phyloP scores from a whole-genome alignment of 495 filamentous ascomycete genomes.

The Durotheca rogersii region DNA sequence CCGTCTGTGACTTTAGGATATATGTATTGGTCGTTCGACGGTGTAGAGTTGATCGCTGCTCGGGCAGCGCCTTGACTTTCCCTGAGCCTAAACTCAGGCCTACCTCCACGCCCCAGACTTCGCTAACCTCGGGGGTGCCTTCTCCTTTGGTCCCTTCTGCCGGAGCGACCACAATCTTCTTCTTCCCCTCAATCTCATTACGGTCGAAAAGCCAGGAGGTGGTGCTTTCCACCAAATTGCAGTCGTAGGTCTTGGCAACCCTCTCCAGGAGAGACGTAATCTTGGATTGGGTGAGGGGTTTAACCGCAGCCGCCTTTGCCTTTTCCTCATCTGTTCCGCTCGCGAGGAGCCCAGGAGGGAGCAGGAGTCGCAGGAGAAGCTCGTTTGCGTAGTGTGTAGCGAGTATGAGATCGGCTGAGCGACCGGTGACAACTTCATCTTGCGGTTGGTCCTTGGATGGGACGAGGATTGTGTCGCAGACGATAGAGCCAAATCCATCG shows the following conservation, averaged over 20 bases:
- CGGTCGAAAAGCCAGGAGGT: constrained; percentile 93
- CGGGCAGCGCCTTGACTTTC: constrained; percentile 81
- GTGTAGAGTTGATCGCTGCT: constrained; percentile 86
- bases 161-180: constrained; percentile 94
- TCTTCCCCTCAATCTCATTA: constrained; percentile 96
- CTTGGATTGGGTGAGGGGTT: constrained; percentile 75
- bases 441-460: constrained; percentile 55
- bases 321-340: constrained; percentile 90
- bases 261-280: constrained; percentile 88
- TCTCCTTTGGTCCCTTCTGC: constrained; percentile 87
- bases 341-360: constrained; percentile 82
- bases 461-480: constrained; percentile 88
- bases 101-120: constrained; percentile 97
- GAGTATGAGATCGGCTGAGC: constrained; percentile 80
- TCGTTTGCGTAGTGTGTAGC: constrained; percentile 96
- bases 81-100: constrained; percentile 87
- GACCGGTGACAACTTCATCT: constrained; percentile 64
- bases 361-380: constrained; percentile 83
- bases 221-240: constrained; percentile 93
- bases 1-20: constrained; percentile 86
- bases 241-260: constrained; percentile 85
- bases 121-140: constrained; percentile 83
- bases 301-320: constrained; percentile 80
- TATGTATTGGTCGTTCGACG: constrained; percentile 89
- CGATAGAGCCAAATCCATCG: constrained; percentile 93